Percentiles rank a stretch among this genome's conserved stretches.
Conservation (phyloP, 495 filamentous ascomycete species). For the Penicillium angulare region DNA sequence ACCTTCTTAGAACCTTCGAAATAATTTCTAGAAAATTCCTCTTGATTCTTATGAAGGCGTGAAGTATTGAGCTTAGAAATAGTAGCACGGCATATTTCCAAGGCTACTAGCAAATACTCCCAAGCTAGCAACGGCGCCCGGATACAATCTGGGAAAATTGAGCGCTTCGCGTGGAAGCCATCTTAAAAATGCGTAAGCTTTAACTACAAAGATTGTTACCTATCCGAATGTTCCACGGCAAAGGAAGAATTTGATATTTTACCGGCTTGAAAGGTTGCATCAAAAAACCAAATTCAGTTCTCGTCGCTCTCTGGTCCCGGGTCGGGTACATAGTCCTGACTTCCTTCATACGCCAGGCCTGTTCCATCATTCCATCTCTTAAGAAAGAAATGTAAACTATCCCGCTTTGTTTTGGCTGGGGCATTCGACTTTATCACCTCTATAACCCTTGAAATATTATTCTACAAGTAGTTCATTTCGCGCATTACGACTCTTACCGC, state of each 20-base stretch:
- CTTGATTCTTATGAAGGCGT: too few species aligned
- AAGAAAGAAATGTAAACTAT: slow-evolving; percentile 1
- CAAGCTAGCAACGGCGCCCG: too few species aligned
- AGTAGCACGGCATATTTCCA: too few species aligned
- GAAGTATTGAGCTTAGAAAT: too few species aligned
- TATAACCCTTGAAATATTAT: neutral
- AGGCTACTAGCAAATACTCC: too few species aligned
- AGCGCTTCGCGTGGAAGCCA: too few species aligned
- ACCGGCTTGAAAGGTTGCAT: neutral
- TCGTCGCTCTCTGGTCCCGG: neutral
- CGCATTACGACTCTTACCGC: neutral
- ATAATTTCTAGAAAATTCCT: too few species aligned
- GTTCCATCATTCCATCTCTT: neutral
- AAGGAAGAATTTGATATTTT: neutral
- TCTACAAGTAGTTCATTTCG: neutral
- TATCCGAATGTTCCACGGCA: too few species aligned
- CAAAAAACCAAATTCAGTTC: neutral
- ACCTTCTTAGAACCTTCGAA: too few species aligned
- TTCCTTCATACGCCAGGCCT: neutral
- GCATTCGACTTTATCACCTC: neutral
- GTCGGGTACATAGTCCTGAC: slow-evolving; percentile 1
- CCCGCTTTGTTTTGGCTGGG: neutral
- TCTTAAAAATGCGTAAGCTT: too few species aligned
- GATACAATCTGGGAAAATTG: too few species aligned
- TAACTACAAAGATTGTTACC: too few species aligned